Evolutionary conservation across 2,329 filamentous ascomycete genomes (phyloP), one percentile per base, ranked within the genome.

Genomic region (Decorospora gaudefroyi): DNA sequence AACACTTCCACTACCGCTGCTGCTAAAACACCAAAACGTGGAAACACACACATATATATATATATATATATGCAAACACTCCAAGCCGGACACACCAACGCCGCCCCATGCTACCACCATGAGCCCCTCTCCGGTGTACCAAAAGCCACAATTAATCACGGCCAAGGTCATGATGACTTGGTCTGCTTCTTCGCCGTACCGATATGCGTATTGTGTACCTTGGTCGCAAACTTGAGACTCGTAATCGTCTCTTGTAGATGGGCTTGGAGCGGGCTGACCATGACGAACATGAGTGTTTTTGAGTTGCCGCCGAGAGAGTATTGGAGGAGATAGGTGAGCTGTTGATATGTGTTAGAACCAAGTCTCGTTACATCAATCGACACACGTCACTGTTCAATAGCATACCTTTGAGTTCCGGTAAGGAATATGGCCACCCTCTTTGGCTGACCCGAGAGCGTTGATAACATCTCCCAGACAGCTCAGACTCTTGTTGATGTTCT

Each of bases 231-330:
- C 64, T 93, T 87, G 71, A 99, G 78, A 77, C 90, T 96, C 30
- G 91, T 96, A 67, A 96, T 77, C 3, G 91, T 96, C 77, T 99
- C 93, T 63, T 86, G 87, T 54, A 96, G 76, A 74, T 97, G 93
- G 4, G 85, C 87, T 74, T 95, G 88, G 46, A 97, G 76, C 22
- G 93, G 93, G 59, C 87, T 93, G 43, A 96, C 88, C 91, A 97
- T 97, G 68, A 97, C 90, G 70, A 99, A 96, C 93, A 99, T 99
- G 61, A 99, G 85, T 0, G 93, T 99, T 74, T 96, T 95, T 59
- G 87, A 93, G 70, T 96, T 96, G 11, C 93, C 93, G 3, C 93
- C 92, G 6, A 99, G 77, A 3, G 90, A 96, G 66, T 93, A 95
- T 81, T 97, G 90, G 25, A 99, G 80, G 32, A 99, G 79, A 65